A percentile compares a stretch with the other conserved stretches of the same genome.
Conservation (phyloP, 2,329 filamentous ascomycete genomes). For the Sarocladiaceae sp. region DNA sequence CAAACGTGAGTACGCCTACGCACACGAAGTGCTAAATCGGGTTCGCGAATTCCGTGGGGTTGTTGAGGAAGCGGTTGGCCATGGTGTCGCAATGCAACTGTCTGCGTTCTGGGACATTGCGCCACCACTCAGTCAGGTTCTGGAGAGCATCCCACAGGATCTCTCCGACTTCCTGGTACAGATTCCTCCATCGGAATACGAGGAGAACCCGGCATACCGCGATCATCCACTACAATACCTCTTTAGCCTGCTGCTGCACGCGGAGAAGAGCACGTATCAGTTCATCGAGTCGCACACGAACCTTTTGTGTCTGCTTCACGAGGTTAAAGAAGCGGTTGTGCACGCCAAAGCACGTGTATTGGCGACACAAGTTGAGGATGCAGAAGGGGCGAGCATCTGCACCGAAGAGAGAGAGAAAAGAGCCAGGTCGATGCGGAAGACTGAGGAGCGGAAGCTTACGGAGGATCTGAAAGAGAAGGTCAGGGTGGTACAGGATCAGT, state of each 20-base stretch:
- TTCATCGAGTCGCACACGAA: constrained; percentile 96
- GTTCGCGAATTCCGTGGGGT: constrained; percentile 71
- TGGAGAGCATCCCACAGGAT: constrained; percentile 68
- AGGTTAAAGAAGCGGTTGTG: constrained; percentile 76
- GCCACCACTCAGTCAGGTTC: constrained; percentile 67
- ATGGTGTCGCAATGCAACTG: constrained; percentile 85
- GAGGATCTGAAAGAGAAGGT: constrained; percentile 92
- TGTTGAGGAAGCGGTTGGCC: constrained; percentile 76
- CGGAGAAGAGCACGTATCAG: constrained; percentile 89
- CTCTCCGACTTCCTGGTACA: constrained; percentile 60
- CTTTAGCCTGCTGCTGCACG: constrained; percentile 75
- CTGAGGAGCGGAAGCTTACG: constrained; percentile 67
- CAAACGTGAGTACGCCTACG: constrained; percentile 64
- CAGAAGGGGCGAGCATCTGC: constrained; percentile 24
- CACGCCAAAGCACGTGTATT: constrained; percentile 60
- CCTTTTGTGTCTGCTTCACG: constrained; percentile 80
- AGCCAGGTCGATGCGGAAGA: constrained; percentile 51
- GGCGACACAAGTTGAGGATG: constrained; percentile 54
- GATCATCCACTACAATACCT: constrained; percentile 85
- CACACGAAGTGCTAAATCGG: constrained; percentile 65
- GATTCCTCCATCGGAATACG: constrained; percentile 72
- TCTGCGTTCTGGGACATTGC: constrained; percentile 98
- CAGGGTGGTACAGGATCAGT: constrained; percentile 81
- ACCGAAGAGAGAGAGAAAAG: constrained; percentile 29
- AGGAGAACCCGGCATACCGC: constrained; percentile 79